Evolutionary conservation across 305 asterid genomes (phyloP).

Genomic region (Ilex paraguariensis): DNA sequence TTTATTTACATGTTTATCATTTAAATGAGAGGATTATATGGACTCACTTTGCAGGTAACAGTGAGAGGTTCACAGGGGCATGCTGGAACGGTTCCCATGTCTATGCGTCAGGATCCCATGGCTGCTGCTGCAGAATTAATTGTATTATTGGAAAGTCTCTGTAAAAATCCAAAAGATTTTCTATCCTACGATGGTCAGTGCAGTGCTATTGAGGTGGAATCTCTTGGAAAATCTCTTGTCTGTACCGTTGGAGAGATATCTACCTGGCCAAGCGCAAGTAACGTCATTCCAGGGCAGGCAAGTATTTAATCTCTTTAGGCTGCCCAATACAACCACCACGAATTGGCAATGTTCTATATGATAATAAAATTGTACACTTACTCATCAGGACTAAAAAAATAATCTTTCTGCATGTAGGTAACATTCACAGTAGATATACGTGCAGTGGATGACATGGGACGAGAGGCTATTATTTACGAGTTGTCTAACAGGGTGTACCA

Average conservation of each 20-base stretch:
- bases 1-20: too few relatives aligned
- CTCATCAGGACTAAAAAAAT: too few relatives aligned
- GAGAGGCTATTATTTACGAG: conserved; percentile 84
- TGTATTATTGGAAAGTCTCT: conserved; percentile 70
- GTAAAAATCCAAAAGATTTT: conserved; percentile 78
- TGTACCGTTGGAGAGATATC: conserved; percentile 98
- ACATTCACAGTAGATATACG: conserved; percentile 88
- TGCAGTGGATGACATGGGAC: conserved; percentile 83
- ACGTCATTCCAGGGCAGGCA: conserved; percentile 98
- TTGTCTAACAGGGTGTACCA: conserved; percentile 59
- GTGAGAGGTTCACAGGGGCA: conserved; percentile 98
- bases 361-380: too few relatives aligned
- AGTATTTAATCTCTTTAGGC: conserved; percentile 22
- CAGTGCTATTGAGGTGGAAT: conserved; percentile 43
- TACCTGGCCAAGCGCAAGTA: conserved; percentile 98
- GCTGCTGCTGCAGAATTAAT: conserved; percentile 92
- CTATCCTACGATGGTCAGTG: conserved; percentile 72
- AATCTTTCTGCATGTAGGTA: conserved; percentile 38
- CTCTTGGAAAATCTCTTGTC: conserved; percentile 89
- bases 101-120: conserved; percentile 97
- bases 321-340: neutral
- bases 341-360: too few relatives aligned
- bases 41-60: conserved; percentile 47
- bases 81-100: conserved; percentile 98
- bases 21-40: too few relatives aligned